Evolutionary conservation across 2,329 filamentous ascomycete species (phyloP).

Genomic region (Sporothrix brasiliensis): DNA sequence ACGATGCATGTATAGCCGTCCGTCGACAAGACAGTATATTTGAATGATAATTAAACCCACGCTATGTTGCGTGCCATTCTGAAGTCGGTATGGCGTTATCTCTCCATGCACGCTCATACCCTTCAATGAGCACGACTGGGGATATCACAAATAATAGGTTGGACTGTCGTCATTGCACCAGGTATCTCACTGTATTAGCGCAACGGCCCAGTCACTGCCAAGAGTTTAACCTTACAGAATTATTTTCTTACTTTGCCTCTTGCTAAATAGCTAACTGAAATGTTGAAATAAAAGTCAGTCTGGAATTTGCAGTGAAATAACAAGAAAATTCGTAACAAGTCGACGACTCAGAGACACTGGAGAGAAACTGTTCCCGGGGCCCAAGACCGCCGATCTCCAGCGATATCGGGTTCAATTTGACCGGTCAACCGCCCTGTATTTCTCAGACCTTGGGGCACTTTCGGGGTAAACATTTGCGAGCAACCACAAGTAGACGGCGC

Average conservation of each 20-base stretch:
- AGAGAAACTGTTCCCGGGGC: neutral
- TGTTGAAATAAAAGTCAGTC: neutral
- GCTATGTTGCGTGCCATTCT: neutral
- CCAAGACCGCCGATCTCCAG: constrained; percentile 11
- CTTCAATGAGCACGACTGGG: neutral
- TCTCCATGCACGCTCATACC: neutral
- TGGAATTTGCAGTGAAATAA: too few species aligned
- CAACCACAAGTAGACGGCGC: neutral
- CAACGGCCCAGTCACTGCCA: neutral
- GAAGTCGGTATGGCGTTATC: neutral
- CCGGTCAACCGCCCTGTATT: neutral
- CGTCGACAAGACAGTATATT: neutral
- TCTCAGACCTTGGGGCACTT: neutral
- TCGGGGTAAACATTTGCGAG: constrained; percentile 7
- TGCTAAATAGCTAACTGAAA: neutral
- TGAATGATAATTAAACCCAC: neutral
- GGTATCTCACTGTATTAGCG: neutral
- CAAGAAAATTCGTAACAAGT: neutral
- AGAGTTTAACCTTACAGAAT: neutral
- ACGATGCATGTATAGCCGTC: neutral
- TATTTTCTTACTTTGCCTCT: too few species aligned
- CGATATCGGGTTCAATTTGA: constrained; percentile 10
- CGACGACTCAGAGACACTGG: neutral
- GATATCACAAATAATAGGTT: neutral
- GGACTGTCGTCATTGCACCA: neutral